Base-by-base conservation (phyloP, 2,329 filamentous ascomycete species). In the Claviceps pazoutovae region DNA sequence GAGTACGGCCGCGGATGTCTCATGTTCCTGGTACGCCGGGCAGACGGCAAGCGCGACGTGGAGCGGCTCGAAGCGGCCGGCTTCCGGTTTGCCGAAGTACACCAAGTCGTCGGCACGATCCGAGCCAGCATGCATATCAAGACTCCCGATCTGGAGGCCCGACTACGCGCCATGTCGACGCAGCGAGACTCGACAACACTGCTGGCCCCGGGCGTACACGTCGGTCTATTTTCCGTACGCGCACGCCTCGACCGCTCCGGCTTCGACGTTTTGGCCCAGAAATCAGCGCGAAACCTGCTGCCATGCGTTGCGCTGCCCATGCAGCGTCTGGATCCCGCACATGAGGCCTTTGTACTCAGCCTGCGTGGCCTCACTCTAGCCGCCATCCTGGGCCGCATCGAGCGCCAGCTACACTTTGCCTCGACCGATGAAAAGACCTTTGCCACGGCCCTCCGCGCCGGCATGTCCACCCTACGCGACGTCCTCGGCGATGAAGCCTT, bases 51-150 rank as follows among this genome's bases (percentile, higher is more conserved):
- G 37, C 70, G 74, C 1, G 85, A 89, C 38, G 73, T 78, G 0
- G 74, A 79, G 49, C 75, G 76, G 30, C 73, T 95, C 14, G 77
- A 83, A 56, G 80, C 86, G 1, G 71, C 78, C 11, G 88, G 89
- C 1, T 94, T 83, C 64, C 79, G 85, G n/a, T 95, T 95, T 59
- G 85, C 85, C 2, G 75, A 79, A 37, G 68, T 82, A 13, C 75
- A 76, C 52, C 81, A 88, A 55, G 83, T 95, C 30, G 75, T 79
- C 13, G 74, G 78, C 17, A 78, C 80, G 43, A 80, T 95, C 56
- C 78, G 83, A 21, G 74, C 80, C 23, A 84, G 79, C 56, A 84
- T 95, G 74, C 86, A 91, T 60, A 82, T 94, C 52, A 75, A 82
- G 46, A 72, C 74, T 2, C 67, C 71, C 1, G 76, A 80, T n/a